phyloP scores from a whole-genome alignment of 148 eudicot species.

The Oxyria digyna region DNA sequence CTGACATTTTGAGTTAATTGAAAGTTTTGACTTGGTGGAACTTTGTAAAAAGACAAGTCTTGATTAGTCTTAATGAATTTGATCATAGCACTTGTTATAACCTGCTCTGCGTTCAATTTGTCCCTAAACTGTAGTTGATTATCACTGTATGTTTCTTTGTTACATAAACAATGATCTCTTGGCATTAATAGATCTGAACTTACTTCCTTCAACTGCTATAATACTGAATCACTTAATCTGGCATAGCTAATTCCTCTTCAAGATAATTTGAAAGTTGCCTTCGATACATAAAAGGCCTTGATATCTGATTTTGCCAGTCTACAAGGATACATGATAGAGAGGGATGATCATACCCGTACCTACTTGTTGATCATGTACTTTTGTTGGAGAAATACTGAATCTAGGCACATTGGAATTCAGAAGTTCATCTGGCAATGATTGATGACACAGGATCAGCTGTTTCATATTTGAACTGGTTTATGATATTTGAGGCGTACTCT shows the following conservation, averaged over 20 bases:
- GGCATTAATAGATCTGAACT: neutral
- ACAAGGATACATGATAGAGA: too few relatives aligned
- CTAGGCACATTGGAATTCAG: neutral
- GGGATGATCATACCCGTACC: too few relatives aligned
- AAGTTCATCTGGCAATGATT: neutral
- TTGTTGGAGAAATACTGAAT: neutral
- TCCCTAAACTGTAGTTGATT: neutral
- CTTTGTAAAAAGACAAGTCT: neutral
- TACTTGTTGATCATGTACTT: too few relatives aligned
- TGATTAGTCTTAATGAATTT: neutral
- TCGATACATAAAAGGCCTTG: neutral
- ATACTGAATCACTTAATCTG: neutral
- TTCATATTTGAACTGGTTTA: neutral
- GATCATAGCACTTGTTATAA: neutral
- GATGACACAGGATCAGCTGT: neutral
- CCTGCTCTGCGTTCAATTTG: neutral
- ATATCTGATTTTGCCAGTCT: too few relatives aligned
- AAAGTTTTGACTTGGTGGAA: neutral
- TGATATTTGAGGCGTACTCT: neutral
- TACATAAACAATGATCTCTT: neutral
- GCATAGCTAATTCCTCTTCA: neutral
- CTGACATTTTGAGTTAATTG: neutral
- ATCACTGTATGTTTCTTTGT: neutral
- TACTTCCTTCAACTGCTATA: neutral
- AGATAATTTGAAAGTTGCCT: neutral